Conservation (phyloP, 192 early-diverging fungal species). For the Backusella parvicylindrica region DNA sequence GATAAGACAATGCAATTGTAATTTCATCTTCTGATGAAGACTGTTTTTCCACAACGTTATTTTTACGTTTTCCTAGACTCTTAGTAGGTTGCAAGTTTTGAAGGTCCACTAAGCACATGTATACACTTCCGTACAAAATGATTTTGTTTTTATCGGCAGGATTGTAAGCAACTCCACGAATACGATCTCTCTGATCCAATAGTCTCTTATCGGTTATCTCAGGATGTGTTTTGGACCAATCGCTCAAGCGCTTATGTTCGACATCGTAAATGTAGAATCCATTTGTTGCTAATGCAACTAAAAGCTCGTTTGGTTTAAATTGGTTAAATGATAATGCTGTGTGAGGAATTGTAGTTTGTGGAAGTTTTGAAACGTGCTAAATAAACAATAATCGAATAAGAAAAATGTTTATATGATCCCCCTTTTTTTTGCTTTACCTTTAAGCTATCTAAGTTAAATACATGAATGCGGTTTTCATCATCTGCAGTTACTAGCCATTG, state of each 20-base stretch:
- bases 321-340: slow-evolving; percentile 69
- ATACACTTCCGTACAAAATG: slow-evolving; percentile 65
- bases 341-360: slow-evolving; percentile 53
- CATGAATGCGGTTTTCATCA: slow-evolving; percentile 63
- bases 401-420: not conserved
- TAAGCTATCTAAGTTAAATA: slow-evolving; percentile 70
- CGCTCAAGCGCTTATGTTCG: slow-evolving; percentile 58
- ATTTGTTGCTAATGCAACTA: slow-evolving; percentile 61
- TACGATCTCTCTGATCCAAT: slow-evolving; percentile 59
- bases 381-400: not conserved
- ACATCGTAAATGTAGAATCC: slow-evolving; percentile 81
- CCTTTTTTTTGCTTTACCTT: slow-evolving; percentile 43
- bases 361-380: slow-evolving; percentile 67
- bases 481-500: slow-evolving; percentile 83
- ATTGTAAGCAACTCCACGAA: slow-evolving; percentile 72
- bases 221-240: slow-evolving; percentile 80
- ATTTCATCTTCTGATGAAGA: slow-evolving; percentile 43
- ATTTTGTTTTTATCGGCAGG: slow-evolving; percentile 59
- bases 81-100: slow-evolving; percentile 42
- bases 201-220: slow-evolving; percentile 65
- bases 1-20: slow-evolving; percentile 69
- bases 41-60: slow-evolving; percentile 43
- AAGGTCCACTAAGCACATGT: slow-evolving; percentile 75
- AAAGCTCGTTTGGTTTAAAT: slow-evolving; percentile 45
- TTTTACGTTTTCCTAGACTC: slow-evolving; percentile 40